Evolutionary conservation across 1,284 basidiomycete genomes (phyloP).

Genomic region (Sphaerobolus stellatus): DNA sequence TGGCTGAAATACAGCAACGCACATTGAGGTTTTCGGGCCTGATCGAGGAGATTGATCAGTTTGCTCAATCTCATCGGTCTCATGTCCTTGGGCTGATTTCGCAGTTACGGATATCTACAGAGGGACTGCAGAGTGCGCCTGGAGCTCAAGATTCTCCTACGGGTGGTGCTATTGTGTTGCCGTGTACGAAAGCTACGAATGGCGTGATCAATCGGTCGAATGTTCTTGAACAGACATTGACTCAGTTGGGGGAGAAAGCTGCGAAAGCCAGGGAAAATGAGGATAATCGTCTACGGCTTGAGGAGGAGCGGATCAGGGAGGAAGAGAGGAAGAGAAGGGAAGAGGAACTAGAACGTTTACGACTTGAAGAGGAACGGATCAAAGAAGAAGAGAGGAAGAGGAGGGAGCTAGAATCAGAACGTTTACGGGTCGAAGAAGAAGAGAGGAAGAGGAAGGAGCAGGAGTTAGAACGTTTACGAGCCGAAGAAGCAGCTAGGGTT

Average conservation of each 20-base stretch:
- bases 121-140: conserved; percentile 47
- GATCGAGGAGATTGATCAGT: conserved; percentile 36
- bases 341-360: conserved; percentile 8
- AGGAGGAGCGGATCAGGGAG: neutral
- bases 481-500: no score
- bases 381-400: neutral
- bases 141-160: conserved; percentile 36
- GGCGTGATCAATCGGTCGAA: conserved; percentile 5
- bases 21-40: conserved; percentile 40
- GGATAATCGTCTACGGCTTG: conserved; percentile 16
- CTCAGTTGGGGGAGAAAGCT: conserved; percentile 13
- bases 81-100: conserved; percentile 50
- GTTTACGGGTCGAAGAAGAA: neutral
- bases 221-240: neutral
- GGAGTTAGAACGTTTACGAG: conserved; percentile 1
- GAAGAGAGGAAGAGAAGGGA: neutral
- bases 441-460: conserved; percentile 3
- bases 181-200: conserved; percentile 10
- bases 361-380: conserved; percentile 6
- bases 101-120: conserved; percentile 50
- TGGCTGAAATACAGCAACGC: no score
- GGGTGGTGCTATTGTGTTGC: conserved; percentile 8
- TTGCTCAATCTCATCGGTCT: conserved; percentile 34
- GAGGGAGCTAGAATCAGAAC: conserved; percentile 9
- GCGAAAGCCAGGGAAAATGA: conserved; percentile 12